phyloP scores from a whole-genome alignment of 768 basidiomycete species.

The Megacollybia marginata region DNA sequence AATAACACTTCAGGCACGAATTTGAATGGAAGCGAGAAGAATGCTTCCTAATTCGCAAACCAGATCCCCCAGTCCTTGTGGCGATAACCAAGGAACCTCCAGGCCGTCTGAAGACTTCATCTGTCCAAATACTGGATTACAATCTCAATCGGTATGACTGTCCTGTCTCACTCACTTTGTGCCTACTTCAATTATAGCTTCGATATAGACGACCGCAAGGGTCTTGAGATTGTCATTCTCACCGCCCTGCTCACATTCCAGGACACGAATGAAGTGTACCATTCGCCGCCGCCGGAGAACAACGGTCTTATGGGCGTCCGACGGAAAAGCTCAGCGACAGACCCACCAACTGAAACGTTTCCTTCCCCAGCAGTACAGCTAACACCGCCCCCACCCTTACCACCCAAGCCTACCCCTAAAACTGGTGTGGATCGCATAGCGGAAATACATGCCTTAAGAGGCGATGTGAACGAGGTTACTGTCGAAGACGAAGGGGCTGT shows the following conservation, averaged over 20 bases:
- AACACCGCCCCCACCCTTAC: constrained; percentile 34
- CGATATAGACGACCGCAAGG: constrained; percentile 79
- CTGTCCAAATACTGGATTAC: constrained; percentile 78
- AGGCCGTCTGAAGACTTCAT: constrained; percentile 53
- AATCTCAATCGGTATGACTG: constrained; percentile 63
- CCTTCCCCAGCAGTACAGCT: constrained; percentile 2
- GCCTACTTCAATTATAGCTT: constrained; percentile 38
- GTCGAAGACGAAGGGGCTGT: constrained; percentile 59
- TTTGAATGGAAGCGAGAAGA: constrained; percentile 86
- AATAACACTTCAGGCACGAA: constrained; percentile 45
- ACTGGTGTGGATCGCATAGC: constrained; percentile 63
- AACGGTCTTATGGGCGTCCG: not conserved
- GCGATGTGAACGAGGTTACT: constrained; percentile 70
- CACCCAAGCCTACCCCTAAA: constrained; percentile 58
- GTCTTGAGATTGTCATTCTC: constrained; percentile 75
- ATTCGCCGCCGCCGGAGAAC: constrained; percentile 20
- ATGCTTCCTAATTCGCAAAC: constrained; percentile 77
- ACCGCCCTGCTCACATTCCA: constrained; percentile 73
- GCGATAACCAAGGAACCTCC: constrained; percentile 74
- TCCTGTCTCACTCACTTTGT: no score
- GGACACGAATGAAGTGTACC: constrained; percentile 55
- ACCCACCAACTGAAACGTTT: not conserved
- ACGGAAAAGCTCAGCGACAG: not conserved
- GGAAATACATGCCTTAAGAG: constrained; percentile 59
- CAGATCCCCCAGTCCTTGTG: constrained; percentile 81